Base-by-base conservation (phyloP, 805 yeast species). In the Clavispora phyllophila region DNA sequence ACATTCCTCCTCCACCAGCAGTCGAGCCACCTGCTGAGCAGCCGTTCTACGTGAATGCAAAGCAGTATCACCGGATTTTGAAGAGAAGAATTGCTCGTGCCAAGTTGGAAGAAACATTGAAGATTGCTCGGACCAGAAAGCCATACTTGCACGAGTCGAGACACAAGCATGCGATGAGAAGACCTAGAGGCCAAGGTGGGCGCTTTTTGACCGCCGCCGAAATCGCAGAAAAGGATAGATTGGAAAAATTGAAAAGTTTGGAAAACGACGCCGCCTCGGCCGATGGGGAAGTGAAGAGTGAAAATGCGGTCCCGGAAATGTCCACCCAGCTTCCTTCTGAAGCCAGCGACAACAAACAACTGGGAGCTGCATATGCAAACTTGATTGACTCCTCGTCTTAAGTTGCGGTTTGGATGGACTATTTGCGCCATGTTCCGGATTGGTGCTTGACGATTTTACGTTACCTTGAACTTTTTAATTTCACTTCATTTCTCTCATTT, bases 151-250 rank as follows among this genome's bases (percentile, higher is more conserved):
- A 93, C 60, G 99, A 93, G 64, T 87, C 96, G 15, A 76, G 99
- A 55, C 99, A 93, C 62, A 91, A 93, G 61, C 99, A 93, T 62
- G 99, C 99, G 3, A 93, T 93, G 99, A 78, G 98, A 60, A 78
- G 99, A 61, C 98, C 99, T 13, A 79, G 99, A 54, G 99, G 99
- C 22, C 98, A 93, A 67, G 99, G 99, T 25, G 99, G 99, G 6
- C 73, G 99, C 47, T 93, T 93, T 53, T 66, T 93, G 46, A 93
- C 99, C 0, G 96, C 98, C 12, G 96, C 96, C 6, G 76, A 70
- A 50, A 70, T 70, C 37, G 75, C 75, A 3, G 75, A 70, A 44
- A 66, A 66, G 54, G 75, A 68, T 31, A 54, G 70, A 23, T 52
- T 63, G 41, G 73, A 67, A 23, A 68, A 66, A 44, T 55, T 65